Conservation (phyloP, 2,329 filamentous ascomycete species). For the Fusarium sp. region DNA sequence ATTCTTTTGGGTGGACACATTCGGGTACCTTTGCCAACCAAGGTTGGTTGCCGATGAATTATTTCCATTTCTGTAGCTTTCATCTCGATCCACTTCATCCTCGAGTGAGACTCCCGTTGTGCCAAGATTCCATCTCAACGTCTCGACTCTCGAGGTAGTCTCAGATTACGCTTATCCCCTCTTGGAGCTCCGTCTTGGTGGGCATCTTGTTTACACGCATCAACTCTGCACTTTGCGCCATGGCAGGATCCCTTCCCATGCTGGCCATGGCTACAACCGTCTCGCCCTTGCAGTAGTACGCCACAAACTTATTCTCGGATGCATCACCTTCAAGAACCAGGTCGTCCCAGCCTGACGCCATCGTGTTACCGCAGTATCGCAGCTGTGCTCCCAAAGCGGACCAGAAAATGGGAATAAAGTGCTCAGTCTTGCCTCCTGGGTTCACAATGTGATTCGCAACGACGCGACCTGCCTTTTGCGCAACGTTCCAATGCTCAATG, state of each 20-base stretch:
- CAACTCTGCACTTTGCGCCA: conserved; percentile 83
- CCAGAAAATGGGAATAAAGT: conserved; percentile 97
- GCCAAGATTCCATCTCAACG: conserved; percentile 43
- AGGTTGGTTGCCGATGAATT: conserved; percentile 5
- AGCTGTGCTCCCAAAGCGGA: conserved; percentile 89
- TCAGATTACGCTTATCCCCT: conserved; percentile 63
- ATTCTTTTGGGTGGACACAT: conserved; percentile 7
- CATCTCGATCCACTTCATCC: conserved; percentile 27
- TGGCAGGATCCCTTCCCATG: conserved; percentile 89
- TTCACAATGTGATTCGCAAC: conserved; percentile 81
- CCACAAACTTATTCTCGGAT: conserved; percentile 82
- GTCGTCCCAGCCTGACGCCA: conserved; percentile 79
- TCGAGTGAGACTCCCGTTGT: conserved; percentile 27
- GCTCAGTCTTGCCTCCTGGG: conserved; percentile 66
- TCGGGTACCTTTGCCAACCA: conserved; percentile 11
- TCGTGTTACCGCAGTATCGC: conserved; percentile 90
- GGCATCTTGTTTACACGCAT: conserved; percentile 88
- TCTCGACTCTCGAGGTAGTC: no score
- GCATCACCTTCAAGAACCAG: conserved; percentile 80
- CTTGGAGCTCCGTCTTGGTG: conserved; percentile 77
- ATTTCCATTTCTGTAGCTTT: conserved; percentile 21
- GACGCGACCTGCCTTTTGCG: conserved; percentile 86
- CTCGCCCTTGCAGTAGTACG: conserved; percentile 88
- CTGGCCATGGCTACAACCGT: conserved; percentile 88
- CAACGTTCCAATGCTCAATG: conserved; percentile 99